phyloP scores from a whole-genome alignment of 2,329 filamentous ascomycete genomes.

The Trichoderma koningiopsis region DNA sequence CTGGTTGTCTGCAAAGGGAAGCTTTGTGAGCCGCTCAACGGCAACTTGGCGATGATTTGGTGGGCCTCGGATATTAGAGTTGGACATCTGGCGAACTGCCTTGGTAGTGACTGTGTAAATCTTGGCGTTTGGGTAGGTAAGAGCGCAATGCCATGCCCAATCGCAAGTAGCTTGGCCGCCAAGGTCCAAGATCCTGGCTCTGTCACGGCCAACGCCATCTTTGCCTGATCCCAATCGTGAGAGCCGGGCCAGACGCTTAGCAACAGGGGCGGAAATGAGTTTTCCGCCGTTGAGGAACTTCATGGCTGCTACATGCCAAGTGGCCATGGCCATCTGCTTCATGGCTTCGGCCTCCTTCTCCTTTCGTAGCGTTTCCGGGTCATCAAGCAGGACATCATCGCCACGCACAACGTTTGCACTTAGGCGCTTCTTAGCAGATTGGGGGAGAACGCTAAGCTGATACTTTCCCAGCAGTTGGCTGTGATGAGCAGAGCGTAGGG shows the following conservation, averaged over 20 bases:
- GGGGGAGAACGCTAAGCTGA: conserved; percentile 70
- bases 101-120: conserved; percentile 86
- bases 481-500: conserved; percentile 70
- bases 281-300: conserved; percentile 66
- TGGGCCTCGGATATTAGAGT: conserved; percentile 78
- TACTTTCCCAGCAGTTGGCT: conserved; percentile 85
- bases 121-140: conserved; percentile 81
- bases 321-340: conserved; percentile 64
- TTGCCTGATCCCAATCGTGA: conserved; percentile 51
- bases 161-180: conserved; percentile 83
- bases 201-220: conserved; percentile 50
- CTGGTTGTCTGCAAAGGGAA: conserved; percentile 82
- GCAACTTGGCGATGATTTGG: conserved; percentile 83
- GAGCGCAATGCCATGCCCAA: conserved; percentile 93
- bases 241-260: conserved; percentile 61
- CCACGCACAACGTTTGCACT: conserved; percentile 73
- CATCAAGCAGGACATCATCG: conserved; percentile 64
- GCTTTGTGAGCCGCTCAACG: conserved; percentile 72
- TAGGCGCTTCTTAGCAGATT: conserved; percentile 70
- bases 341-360: conserved; percentile 83
- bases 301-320: conserved; percentile 63
- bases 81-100: conserved; percentile 67
- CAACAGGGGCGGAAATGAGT: conserved; percentile 64
- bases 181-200: conserved; percentile 77
- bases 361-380: conserved; percentile 62